Evolutionary conservation across 1,284 basidiomycete species (phyloP).

Genomic region (Rhodotorula sp.): DNA sequence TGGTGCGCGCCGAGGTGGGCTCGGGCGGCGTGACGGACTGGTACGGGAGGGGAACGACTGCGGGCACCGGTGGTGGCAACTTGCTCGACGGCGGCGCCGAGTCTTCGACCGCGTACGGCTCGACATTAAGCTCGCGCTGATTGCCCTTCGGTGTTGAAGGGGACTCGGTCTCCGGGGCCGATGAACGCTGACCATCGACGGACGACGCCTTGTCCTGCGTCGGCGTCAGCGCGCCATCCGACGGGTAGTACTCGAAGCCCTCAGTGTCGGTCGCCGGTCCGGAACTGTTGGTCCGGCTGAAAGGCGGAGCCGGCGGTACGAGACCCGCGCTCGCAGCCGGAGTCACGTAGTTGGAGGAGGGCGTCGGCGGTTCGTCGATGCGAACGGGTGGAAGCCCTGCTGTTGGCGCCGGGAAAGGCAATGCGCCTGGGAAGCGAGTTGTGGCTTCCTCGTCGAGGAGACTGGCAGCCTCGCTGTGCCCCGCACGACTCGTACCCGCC

Average conservation of each 20-base stretch:
- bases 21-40: neutral
- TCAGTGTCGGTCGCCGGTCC: neutral
- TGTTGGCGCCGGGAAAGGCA: neutral
- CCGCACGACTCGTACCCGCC: neutral
- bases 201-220: neutral
- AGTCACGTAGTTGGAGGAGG: neutral
- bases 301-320: neutral
- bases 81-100: neutral
- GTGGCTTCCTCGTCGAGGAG: neutral
- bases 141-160: neutral
- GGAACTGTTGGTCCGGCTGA: neutral
- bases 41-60: neutral
- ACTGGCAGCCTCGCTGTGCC: neutral
- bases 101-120: conserved; percentile 9
- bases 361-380: neutral
- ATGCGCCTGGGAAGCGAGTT: neutral
- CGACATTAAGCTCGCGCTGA: neutral
- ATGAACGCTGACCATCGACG: too few relatives aligned
- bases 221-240: neutral
- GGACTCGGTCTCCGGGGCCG: neutral
- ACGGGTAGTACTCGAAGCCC: neutral
- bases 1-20: neutral
- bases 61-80: neutral
- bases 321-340: neutral
- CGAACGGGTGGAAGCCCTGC: neutral